Evolutionary conservation across 129 eudicot genomes (phyloP).

Genomic region (Arctium lappa): DNA sequence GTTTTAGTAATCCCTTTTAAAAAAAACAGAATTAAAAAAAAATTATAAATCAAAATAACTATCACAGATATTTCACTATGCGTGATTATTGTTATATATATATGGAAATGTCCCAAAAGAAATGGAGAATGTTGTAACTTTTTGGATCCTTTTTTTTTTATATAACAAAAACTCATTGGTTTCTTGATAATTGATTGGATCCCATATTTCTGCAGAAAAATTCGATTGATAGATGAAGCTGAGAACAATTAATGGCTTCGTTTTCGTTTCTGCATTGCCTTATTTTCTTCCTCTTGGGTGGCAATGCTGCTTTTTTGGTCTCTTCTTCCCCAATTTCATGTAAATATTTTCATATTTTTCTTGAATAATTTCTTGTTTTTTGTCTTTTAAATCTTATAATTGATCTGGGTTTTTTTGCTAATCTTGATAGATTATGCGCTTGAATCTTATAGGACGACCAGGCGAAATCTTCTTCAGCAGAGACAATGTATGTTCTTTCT

Average conservation of each 20-base stretch:
- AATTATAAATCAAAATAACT: no score
- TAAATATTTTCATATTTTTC: slow-evolving; percentile 9
- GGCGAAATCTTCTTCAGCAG: slow-evolving; percentile 70
- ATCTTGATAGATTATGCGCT: slow-evolving; percentile 39
- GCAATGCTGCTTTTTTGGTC: slow-evolving; percentile 25
- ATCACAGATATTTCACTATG: not conserved
- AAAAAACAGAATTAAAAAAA: no score
- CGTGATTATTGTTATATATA: not conserved
- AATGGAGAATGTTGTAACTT: not conserved
- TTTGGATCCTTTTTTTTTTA: not conserved
- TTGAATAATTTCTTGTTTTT: not conserved
- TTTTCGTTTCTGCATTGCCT: slow-evolving; percentile 33
- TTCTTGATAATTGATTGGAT: not conserved
- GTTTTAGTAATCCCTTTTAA: not conserved
- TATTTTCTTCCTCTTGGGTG: slow-evolving; percentile 43
- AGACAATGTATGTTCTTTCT: slow-evolving; percentile 34
- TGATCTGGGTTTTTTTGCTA: not conserved
- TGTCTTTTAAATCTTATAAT: not conserved
- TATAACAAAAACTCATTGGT: not conserved
- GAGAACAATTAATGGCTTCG: slow-evolving; percentile 34
- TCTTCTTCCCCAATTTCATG: slow-evolving; percentile 53
- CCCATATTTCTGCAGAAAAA: not conserved
- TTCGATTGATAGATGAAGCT: slow-evolving; percentile 15
- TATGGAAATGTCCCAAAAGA: not conserved
- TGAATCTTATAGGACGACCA: slow-evolving; percentile 23